A percentile compares a stretch with the other conserved stretches of the same genome.
phyloP scores from a whole-genome alignment of 2,329 filamentous ascomycete genomes.

The Penicillium sp. region DNA sequence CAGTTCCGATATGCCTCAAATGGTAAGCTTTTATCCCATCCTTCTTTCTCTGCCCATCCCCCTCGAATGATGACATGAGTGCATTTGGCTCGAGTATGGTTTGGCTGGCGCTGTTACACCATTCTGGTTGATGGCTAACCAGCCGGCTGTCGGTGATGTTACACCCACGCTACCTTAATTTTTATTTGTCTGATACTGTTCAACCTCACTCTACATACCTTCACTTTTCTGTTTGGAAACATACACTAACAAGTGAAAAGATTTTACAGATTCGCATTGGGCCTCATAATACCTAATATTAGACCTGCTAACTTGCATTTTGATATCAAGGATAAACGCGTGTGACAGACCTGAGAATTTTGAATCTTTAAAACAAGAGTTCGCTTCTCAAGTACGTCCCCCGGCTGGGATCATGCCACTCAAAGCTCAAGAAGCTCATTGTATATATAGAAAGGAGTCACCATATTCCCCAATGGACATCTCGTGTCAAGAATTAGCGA shows the following conservation, averaged over 20 bases:
- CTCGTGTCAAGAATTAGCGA: constrained; percentile 92
- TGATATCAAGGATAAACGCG: constrained; percentile 67
- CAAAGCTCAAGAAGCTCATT: constrained; percentile 27
- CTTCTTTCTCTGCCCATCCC: constrained; percentile 1
- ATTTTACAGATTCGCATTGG: constrained; percentile 11
- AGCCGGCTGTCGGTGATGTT: constrained; percentile 87
- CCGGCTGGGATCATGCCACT: constrained; percentile 29
- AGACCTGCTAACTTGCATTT: constrained; percentile 19
- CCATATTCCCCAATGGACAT: constrained; percentile 88
- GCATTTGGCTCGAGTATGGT: constrained; percentile 99
- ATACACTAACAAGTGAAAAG: constrained; percentile 21
- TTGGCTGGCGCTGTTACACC: constrained; percentile 54
- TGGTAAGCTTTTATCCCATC: constrained; percentile 14
- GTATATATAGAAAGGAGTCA: constrained; percentile 66
- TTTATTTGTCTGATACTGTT: constrained; percentile 65
- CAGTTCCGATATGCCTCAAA: constrained; percentile 5
- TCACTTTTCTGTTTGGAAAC: constrained; percentile 10
- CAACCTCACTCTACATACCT: constrained; percentile 9
- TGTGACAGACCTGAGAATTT: constrained; percentile 89
- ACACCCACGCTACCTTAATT: constrained; percentile 95
- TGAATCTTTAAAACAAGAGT: constrained; percentile 70
- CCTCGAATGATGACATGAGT: constrained; percentile 94
- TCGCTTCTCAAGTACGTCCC: constrained; percentile 70
- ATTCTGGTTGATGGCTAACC: constrained; percentile 61
- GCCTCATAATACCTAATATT: neutral